These are phyloP conservation scores for Daedaleopsis sinensis DNA, from an alignment of 768 basidiomycete genomes.

Conservation along the genomic window DNA sequence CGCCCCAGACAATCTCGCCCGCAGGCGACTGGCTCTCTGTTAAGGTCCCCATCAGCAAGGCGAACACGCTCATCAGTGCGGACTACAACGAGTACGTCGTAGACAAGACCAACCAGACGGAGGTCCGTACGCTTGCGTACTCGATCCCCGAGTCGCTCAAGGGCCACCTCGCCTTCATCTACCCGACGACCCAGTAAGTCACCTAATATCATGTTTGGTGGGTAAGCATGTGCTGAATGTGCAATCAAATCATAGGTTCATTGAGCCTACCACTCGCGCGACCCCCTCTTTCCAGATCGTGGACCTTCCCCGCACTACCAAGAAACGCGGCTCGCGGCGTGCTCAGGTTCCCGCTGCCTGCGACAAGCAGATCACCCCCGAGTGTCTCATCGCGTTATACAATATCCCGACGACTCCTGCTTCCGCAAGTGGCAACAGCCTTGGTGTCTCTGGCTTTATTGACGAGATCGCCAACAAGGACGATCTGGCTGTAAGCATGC, in stretches of 20 bases:
- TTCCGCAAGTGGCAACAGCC: conserved; percentile 12
- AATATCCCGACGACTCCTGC: conserved; percentile 26
- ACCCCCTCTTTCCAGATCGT: conserved; percentile 4
- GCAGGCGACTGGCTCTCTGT: conserved; percentile 33
- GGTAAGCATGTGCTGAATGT: neutral
- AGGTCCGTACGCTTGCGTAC: conserved; percentile 39
- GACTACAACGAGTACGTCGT: conserved; percentile 35
- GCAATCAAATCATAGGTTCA: conserved; percentile 2
- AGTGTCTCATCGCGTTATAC: conserved; percentile 28
- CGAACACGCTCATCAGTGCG: conserved; percentile 28
- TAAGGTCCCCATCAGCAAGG: conserved; percentile 29
- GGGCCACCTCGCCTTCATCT: conserved; percentile 33
- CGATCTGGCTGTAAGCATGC: conserved; percentile 19
- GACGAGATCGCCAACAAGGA: conserved; percentile 25
- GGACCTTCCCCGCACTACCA: conserved; percentile 29
- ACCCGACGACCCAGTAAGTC: conserved; percentile 31
- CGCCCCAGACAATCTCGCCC: conserved; percentile 25
- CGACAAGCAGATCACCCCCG: conserved; percentile 28
- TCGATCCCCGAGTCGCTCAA: conserved; percentile 37
- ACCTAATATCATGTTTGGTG: neutral
- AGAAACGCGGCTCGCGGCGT: conserved; percentile 7
- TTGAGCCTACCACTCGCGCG: conserved; percentile 3
- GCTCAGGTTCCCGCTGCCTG: conserved; percentile 45
- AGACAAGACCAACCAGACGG: conserved; percentile 28
- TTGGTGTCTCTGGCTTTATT: conserved; percentile 28